phyloP scores from a whole-genome alignment of 208 protist species.

The Leishmania amazonensis region DNA sequence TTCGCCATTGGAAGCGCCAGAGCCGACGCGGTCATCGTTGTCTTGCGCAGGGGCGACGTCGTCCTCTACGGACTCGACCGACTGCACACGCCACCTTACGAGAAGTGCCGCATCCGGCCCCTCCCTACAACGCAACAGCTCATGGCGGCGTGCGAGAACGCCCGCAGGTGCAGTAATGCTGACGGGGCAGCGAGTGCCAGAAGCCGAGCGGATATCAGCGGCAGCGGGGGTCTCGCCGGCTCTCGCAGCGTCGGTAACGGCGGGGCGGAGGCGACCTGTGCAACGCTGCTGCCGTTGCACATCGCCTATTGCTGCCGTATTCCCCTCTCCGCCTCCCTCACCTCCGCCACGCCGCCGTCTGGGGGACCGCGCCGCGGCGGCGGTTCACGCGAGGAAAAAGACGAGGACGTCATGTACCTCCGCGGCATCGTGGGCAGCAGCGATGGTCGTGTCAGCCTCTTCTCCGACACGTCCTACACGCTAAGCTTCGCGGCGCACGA shows the following conservation, averaged over 20 bases:
- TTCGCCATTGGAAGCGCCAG: slow-evolving; percentile 52
- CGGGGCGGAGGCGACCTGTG: slow-evolving; percentile 39
- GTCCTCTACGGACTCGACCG: slow-evolving; percentile 58
- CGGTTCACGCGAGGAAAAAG: neutral
- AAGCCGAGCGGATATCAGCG: neutral
- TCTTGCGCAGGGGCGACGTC: slow-evolving; percentile 50
- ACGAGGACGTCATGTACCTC: slow-evolving; percentile 38
- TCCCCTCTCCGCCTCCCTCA: neutral
- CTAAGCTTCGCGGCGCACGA: slow-evolving; percentile 79
- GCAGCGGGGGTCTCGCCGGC: neutral
- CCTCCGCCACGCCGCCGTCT: neutral
- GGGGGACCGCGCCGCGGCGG: neutral
- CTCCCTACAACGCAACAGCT: slow-evolving; percentile 34
- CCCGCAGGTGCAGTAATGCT: neutral
- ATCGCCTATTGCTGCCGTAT: slow-evolving; percentile 55
- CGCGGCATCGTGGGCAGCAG: slow-evolving; percentile 72
- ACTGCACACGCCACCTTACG: slow-evolving; percentile 33
- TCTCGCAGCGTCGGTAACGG: neutral
- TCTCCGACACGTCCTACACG: slow-evolving; percentile 71
- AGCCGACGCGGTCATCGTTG: slow-evolving; percentile 47
- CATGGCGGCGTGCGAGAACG: slow-evolving; percentile 1
- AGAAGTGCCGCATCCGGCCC: slow-evolving; percentile 46
- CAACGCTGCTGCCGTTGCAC: slow-evolving; percentile 60
- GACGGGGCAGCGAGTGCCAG: neutral
- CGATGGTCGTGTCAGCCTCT: slow-evolving; percentile 79